Conservation (phyloP, 73 alveolate genomes). For the Stentor roeselii region DNA sequence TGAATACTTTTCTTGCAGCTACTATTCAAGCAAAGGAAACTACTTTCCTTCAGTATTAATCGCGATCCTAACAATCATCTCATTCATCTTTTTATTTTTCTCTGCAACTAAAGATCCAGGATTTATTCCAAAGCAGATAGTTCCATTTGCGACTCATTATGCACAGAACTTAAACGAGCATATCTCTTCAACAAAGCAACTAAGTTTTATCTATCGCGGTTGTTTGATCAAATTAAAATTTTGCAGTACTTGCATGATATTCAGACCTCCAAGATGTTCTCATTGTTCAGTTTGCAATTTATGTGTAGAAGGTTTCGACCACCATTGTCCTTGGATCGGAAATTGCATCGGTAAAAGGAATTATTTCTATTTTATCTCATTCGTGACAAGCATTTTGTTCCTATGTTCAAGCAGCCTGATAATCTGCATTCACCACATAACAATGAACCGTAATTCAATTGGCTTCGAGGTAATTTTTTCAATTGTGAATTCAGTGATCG, state of each 20-base stretch:
- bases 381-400: background rate
- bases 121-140: slow-evolving; percentile 23
- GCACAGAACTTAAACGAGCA: background rate
- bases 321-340: slow-evolving; percentile 50
- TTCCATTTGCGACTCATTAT: slow-evolving; percentile 26
- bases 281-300: slow-evolving; percentile 41
- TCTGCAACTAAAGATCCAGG: slow-evolving; percentile 17
- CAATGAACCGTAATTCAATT: no score
- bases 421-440: background rate
- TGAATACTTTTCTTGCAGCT: background rate
- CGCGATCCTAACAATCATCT: background rate
- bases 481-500: background rate
- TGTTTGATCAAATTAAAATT: background rate
- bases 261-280: slow-evolving; percentile 43
- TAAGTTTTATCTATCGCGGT: background rate
- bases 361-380: slow-evolving; percentile 22
- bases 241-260: slow-evolving; percentile 31
- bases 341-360: slow-evolving; percentile 46
- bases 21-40: background rate
- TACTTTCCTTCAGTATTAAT: background rate
- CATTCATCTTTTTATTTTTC: background rate
- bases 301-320: slow-evolving; percentile 41
- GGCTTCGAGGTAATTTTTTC: background rate
- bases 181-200: background rate
- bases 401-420: background rate